Conservation (phyloP, 2,329 filamentous ascomycete species). For the Didymella sp. region DNA sequence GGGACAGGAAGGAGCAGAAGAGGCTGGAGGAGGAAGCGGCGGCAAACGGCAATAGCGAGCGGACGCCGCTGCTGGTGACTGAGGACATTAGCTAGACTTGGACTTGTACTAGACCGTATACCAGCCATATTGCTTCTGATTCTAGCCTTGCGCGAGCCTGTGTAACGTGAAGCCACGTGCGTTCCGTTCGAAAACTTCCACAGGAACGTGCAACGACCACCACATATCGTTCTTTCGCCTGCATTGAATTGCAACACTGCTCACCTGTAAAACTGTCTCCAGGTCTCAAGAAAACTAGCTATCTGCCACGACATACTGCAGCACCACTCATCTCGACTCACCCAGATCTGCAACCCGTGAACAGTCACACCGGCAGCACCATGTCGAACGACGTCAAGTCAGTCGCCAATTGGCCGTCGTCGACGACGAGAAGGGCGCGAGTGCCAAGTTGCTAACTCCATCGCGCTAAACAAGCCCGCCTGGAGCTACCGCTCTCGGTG, state of each 20-base stretch:
- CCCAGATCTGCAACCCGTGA: not conserved
- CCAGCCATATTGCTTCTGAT: not conserved
- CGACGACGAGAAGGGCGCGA: slow-evolving; percentile 14
- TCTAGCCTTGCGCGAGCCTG: slow-evolving; percentile 6
- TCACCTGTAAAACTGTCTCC: no score
- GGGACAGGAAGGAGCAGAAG: slow-evolving; percentile 48
- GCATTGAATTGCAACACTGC: not conserved
- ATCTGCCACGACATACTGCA: not conserved
- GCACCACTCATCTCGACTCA: slow-evolving; percentile 1
- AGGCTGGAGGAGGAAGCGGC: slow-evolving; percentile 8
- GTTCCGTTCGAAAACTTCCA: not conserved
- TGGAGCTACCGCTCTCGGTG: slow-evolving; percentile 17
- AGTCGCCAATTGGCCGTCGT: slow-evolving; percentile 1
- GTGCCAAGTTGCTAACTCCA: no score
- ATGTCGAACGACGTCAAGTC: slow-evolving; percentile 3
- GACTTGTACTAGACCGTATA: not conserved
- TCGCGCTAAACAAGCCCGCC: slow-evolving; percentile 8
- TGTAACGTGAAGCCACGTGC: slow-evolving; percentile 14
- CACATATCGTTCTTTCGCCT: not conserved
- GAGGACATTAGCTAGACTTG: slow-evolving; percentile 12
- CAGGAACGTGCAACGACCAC: slow-evolving; percentile 6
- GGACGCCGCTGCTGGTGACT: slow-evolving; percentile 5
- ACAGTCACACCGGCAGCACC: slow-evolving; percentile 5
- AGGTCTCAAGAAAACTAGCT: no score
- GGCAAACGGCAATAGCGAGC: slow-evolving; percentile 6